Base-by-base conservation (phyloP, 2,329 filamentous ascomycete genomes). In the Fusarium sp. region DNA sequence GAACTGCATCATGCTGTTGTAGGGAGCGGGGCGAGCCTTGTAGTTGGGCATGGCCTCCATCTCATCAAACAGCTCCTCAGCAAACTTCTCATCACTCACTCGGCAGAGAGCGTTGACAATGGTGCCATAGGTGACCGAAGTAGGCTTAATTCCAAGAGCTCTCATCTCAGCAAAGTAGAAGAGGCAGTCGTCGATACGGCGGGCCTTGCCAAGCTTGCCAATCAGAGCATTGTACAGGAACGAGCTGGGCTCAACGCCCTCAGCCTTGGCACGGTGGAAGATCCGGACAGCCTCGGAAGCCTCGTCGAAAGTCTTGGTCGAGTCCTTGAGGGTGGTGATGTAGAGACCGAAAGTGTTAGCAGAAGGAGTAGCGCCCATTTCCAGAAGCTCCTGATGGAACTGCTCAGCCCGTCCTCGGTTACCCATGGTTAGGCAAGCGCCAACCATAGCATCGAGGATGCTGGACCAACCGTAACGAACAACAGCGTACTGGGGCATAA, bases 1-100 rank as follows among this genome's bases (percentile, higher is more conserved):
- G 83, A 97, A 98, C 79, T 99, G 96, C 89, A 99, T 99, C 90
- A 99, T 92, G 81, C 93, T 97, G 85, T 99, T 97, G 86, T 99
- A 99, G 1, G 96, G 96, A 23, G 96, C 96, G 25, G 96, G 94
- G 9, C 96, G 91, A 40, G 96, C 93, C 85, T 97, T 98, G 87
- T 99, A 99, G 84, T 99, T 99, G 62, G 93, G 91, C 91, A 97
- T 97, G 50, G 91, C 89, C 83, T 99, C 96, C 96, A 99, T 99
- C 83, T 99, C 96, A 77, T 98, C 93, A 77, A 99, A 99, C 74
- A 98, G 89, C 81, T 98, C 93, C 77, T 97, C 96, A 27, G 96
- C 96, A 78, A 97, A 97, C 77, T 95, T 96, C 83, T 98, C 95
- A 74, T 99, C 96, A 72, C 93, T 97, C 61, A 98, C 96, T 74